These are phyloP conservation scores for Saccharomycopsis fermentans DNA, from an alignment of 805 yeast genomes.

Conservation along the genomic window DNA sequence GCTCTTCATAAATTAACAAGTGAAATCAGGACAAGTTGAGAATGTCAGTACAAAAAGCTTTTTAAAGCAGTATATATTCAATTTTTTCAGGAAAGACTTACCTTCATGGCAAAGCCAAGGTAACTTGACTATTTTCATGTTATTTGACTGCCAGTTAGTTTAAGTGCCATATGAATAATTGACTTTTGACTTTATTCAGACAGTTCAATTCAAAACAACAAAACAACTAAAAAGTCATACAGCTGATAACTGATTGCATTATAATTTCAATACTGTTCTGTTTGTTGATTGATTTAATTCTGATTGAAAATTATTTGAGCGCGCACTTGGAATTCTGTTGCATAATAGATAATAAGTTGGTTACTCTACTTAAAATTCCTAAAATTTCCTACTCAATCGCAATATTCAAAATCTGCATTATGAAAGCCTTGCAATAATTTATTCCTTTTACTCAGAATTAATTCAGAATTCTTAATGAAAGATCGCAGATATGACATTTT, in stretches of 20 bases:
- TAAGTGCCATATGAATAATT: background rate
- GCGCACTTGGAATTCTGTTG: background rate
- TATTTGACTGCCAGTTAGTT: background rate
- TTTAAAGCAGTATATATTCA: background rate
- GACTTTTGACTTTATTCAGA: background rate
- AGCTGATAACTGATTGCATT: no score
- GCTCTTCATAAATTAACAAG: slow-evolving; percentile 37
- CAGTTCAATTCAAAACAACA: background rate
- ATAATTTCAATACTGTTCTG: background rate
- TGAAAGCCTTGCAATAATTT: no score
- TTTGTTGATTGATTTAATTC: background rate
- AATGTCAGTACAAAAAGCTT: slow-evolving; percentile 3
- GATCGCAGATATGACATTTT: no score
- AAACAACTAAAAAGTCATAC: no score
- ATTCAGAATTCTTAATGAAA: no score
- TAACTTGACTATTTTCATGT: slow-evolving; percentile 56
- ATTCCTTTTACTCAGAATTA: no score
- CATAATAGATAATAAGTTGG: background rate
- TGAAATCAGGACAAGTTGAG: background rate
- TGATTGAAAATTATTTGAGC: background rate
- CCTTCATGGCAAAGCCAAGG: slow-evolving; percentile 62
- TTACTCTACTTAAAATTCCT: no score
- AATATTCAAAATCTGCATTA: no score
- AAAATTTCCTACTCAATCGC: no score
- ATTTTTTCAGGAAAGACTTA: slow-evolving; percentile 19